Base-by-base conservation (phyloP, 192 early-diverging fungal species). In the Coemansia sp. region DNA sequence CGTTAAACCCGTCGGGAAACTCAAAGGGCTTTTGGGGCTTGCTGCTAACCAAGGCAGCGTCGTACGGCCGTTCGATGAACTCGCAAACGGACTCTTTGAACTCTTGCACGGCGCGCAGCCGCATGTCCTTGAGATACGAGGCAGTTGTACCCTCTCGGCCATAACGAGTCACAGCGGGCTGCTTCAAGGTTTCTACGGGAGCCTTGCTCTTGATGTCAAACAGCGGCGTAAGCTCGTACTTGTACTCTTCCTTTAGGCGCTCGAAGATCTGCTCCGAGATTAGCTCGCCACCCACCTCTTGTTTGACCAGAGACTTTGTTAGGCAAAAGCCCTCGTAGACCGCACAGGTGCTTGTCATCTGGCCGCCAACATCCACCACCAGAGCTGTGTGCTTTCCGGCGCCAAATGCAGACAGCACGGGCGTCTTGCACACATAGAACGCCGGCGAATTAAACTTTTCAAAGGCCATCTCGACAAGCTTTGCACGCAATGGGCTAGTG, bases 241-340 rank as follows among this genome's bases (percentile, higher is more conserved):
- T 68, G 72, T 89, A 85, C 24, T 86, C 87, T 18, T 79, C 65
- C 75, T 88, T 79, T 11, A 93, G 82, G 68, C 86, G 80, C 46
- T 87, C 78, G n/a, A 88, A 68, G 11, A 94, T 90, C 77, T 95
- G 92, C 34, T 88, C 72, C 11, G 94, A 93, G 1, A 98, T 70
- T 15, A 92, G 84, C 76, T 97, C 91, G 52, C 97, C 98, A 57
- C 88, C 97, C 63, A 95, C 66, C 18, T 87, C 76, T 69, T 93
- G 90, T 47, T 88, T 85, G 67, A 36, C 54, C 52, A 66, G 59
- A 76, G 91, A 93, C 83, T 98, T 97, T 73, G 95, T 96, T 46
- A 99, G 77, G 18, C 96, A 94, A 75, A 91, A 98, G 38, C 98
- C 98, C 74, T 99, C 98, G 72, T 91, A 93, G 15, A 99, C 98